phyloP scores from a whole-genome alignment of 164 flowering plant genomes.

The Houttuynia cordata region DNA sequence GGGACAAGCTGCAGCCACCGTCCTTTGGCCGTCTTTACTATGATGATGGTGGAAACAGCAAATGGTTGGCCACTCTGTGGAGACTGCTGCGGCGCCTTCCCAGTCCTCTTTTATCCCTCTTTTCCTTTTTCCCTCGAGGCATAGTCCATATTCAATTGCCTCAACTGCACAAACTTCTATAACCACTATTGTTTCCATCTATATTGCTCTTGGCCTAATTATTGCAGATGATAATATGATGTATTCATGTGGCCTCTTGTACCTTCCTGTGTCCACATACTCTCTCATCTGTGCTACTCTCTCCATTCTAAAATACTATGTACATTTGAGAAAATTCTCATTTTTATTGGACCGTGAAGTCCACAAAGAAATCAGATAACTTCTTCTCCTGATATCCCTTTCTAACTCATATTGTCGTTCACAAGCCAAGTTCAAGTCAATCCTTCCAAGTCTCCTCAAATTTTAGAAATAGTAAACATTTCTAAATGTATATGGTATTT shows the following conservation, averaged over 20 bases:
- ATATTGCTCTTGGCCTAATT: constrained; percentile 13
- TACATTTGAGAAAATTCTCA: too few species aligned
- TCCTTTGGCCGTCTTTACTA: constrained; percentile 23
- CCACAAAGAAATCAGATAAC: too few species aligned
- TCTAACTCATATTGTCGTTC: too few species aligned
- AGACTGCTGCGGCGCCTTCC: constrained; percentile 19
- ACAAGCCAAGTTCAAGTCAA: too few species aligned
- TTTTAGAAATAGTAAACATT: too few species aligned
- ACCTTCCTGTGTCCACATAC: too few species aligned
- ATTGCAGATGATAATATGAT: constrained; percentile 13
- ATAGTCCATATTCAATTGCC: background rate
- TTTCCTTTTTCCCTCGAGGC: background rate
- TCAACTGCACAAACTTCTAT: constrained; percentile 8
- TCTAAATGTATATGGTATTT: too few species aligned
- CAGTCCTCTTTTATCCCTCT: constrained; percentile 16
- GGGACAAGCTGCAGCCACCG: constrained; percentile 17
- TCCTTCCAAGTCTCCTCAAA: too few species aligned
- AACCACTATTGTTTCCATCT: constrained; percentile 3
- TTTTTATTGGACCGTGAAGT: too few species aligned
- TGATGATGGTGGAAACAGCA: constrained; percentile 23
- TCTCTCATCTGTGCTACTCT: too few species aligned
- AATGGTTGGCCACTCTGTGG: constrained; percentile 27
- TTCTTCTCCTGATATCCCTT: too few species aligned
- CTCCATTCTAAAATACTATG: too few species aligned
- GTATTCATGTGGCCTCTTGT: constrained; percentile 22